Evolutionary conservation across 1,284 basidiomycete genomes (phyloP), one percentile per base, ranked within the genome.

Genomic region (Tilletia horrida): DNA sequence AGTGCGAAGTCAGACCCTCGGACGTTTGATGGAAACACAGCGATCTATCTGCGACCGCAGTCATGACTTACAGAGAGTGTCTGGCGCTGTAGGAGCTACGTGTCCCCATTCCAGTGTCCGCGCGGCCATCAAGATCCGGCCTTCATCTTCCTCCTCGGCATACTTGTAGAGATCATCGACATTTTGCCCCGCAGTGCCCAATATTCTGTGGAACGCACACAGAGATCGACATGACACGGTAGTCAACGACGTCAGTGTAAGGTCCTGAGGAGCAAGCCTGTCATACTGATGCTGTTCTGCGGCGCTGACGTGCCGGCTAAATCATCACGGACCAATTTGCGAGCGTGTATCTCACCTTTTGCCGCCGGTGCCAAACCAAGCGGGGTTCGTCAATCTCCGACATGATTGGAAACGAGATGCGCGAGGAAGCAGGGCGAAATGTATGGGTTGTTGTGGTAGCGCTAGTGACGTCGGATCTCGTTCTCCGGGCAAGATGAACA

Each of bases 91-190:
- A 0, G 96, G 96, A 11, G 96, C 95, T 75, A 97, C 87, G 83
- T 98, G 96, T 70, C 92, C 86, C 96, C 94, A 98, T 77, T 87
- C 88, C 13, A 99, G 85, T 16, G 92, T 94, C 62, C 89, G 86
- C 71, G 88, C 86, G 2, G 92, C 88, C 76, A 97, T 87, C 3
- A 86, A 86, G 45, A 97, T 82, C 25, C 90, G 67, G 0, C 64
- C 52, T 1, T 66, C 66, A 40, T 72, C 67, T 31, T 44, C 45
- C 18, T 74, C 74, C 4, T 73, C 66, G 44, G 94, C 84, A 83
- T 99, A 98, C 82, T 93, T 95, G 86, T 88, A 93, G 83, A 97
- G 90, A 79, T 99, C 96, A 81, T 97, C 90, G 31, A 98, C 79
- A 2, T 93, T 90, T 82, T 99, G 96, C 1, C 96, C 96, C 29